These are phyloP conservation scores for Puccinia coronata DNA, from an alignment of 1,284 basidiomycete species.

Conservation along the genomic window DNA sequence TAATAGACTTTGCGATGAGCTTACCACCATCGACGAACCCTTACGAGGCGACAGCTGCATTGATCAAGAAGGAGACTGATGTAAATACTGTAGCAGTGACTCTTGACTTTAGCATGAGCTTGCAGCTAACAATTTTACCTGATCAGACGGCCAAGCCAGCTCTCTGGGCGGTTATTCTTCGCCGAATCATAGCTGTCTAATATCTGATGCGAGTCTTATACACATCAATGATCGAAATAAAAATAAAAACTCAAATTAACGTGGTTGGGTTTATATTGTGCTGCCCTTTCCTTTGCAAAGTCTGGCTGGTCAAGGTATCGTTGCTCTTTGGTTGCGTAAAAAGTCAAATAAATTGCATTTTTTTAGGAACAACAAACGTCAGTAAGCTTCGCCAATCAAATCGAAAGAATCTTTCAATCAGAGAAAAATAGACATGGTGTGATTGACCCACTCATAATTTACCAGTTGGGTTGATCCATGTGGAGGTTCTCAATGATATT, in stretches of 20 bases:
- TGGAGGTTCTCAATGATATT: neutral
- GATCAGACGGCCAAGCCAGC: neutral
- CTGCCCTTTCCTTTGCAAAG: neutral
- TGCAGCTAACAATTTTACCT: neutral
- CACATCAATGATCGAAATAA: too few species aligned
- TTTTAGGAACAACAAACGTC: conserved; percentile 1
- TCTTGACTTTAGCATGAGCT: neutral
- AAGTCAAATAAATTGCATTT: neutral
- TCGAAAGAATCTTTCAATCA: too few species aligned
- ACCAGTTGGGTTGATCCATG: conserved; percentile 3
- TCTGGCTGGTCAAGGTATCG: neutral
- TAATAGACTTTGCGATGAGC: neutral
- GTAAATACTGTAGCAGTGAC: neutral
- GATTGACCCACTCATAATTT: too few species aligned
- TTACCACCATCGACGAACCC: neutral
- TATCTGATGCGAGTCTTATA: neutral
- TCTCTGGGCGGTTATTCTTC: neutral
- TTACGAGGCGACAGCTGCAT: neutral
- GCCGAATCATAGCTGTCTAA: neutral
- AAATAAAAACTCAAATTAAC: neutral
- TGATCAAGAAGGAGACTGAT: neutral
- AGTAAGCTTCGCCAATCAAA: neutral
- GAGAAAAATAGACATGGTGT: too few species aligned
- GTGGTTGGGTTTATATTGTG: neutral
- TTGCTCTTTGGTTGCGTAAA: neutral